Evolutionary conservation across 192 early-diverging fungal genomes (phyloP).

Genomic region (Mortierella hygrophila): DNA sequence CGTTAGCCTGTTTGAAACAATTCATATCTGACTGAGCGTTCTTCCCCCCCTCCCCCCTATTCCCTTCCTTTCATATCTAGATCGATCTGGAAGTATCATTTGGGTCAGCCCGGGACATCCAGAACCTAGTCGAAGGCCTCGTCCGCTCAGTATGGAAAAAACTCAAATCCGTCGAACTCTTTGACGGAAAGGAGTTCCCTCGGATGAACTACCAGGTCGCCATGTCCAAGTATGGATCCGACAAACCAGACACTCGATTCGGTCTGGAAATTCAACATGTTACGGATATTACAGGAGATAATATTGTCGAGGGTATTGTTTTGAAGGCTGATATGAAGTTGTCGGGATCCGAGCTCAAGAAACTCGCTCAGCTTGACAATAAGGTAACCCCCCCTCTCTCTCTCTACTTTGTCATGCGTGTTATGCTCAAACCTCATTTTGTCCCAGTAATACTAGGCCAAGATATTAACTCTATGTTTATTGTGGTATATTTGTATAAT

Average conservation of each 20-base stretch:
- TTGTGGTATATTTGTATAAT: neutral
- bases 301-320: conserved; percentile 65
- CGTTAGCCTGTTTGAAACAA: neutral
- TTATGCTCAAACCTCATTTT: no score
- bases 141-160: conserved; percentile 75
- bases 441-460: no score
- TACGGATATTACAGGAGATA: conserved; percentile 28
- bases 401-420: no score
- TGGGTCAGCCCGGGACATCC: conserved; percentile 78
- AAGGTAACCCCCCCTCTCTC: conserved; percentile 10
- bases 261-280: conserved; percentile 69
- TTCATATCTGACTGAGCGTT: neutral
- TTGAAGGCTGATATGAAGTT: conserved; percentile 57
- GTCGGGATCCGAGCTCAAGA: conserved; percentile 54
- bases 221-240: conserved; percentile 87
- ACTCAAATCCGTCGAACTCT: conserved; percentile 65
- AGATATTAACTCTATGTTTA: no score
- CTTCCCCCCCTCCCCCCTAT: neutral
- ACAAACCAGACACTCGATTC: conserved; percentile 92
- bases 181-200: conserved; percentile 66
- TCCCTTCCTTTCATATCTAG: conserved; percentile 42
- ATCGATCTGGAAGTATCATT: conserved; percentile 95
- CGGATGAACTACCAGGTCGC: conserved; percentile 87
- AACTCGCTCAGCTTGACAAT: conserved; percentile 1
- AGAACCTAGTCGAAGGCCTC: conserved; percentile 78